Base-by-base conservation (phyloP, 768 basidiomycete genomes). In the Rhizopogon vesiculosus region DNA sequence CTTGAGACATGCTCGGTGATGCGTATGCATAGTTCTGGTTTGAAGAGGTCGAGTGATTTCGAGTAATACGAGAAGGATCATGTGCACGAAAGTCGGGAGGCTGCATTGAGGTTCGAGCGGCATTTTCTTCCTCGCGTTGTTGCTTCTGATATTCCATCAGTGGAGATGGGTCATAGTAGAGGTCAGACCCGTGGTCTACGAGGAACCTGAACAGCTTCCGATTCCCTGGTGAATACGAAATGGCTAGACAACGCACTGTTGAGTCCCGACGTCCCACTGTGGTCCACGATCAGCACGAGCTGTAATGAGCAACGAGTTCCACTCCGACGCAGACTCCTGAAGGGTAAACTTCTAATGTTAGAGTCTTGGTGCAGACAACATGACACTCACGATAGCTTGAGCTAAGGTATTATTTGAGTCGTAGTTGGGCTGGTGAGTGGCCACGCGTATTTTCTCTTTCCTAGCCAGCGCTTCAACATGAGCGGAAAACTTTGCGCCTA, bases 231-330 rank as follows among this genome's bases (percentile, higher is more conserved):
- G 38, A 15, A 51, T 4, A 8, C 1, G 22, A 38, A 12, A 19
- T 29, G 18, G 42, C 5, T 19, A 45, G 35, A 29, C 33, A 46
- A 78, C 87, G 61, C 61, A 92, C 91, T 88, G 85, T 67, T 93
- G 90, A 13, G 91, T 91, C 16, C 88, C 88, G 40, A 91, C 76
- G 66, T 93, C 91, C 90, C 90, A 93, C 63, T 91, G 90, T 3
- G 91, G 91, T 0, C 91, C 91, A 57, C 91, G 77, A 56, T 87
- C 84, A 7, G 90, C 91, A 39, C 91, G 81, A 3, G 91, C 91
- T 28, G 85, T 86, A 57, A 83, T 79, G 45, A 93, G 75, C 52
- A 91, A 62, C 0, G 90, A 91, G 61, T 93, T 93, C 91, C 91
- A 92, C 60, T 91, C 87, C 9, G 88, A 90, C 9, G 91, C 88